Evolutionary conservation across 2,329 filamentous ascomycete genomes (phyloP).

Genomic region (Diaporthe citri): DNA sequence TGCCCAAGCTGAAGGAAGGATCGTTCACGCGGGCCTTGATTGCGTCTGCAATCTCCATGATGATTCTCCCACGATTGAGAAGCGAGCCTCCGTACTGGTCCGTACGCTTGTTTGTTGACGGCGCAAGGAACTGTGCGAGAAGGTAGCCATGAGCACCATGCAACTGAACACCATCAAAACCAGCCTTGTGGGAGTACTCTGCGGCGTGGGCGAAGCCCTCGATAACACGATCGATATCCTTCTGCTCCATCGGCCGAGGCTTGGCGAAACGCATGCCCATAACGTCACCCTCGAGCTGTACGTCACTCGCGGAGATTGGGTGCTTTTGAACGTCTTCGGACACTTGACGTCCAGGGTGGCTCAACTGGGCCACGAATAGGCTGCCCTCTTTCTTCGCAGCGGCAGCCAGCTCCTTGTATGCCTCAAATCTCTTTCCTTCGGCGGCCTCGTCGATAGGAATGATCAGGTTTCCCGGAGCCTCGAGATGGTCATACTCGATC

Average conservation of each 20-base stretch:
- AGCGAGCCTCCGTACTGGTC: constrained; percentile 57
- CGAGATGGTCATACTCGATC: constrained; percentile 71
- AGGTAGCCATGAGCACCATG: constrained; percentile 65
- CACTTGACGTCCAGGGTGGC: constrained; percentile 72
- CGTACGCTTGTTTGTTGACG: constrained; percentile 52
- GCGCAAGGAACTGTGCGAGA: constrained; percentile 55
- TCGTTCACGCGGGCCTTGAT: constrained; percentile 49
- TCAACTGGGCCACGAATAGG: constrained; percentile 72
- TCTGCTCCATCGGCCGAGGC: constrained; percentile 62
- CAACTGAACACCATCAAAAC: constrained; percentile 62
- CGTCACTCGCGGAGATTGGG: constrained; percentile 55
- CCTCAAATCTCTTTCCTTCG: constrained; percentile 71
- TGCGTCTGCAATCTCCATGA: constrained; percentile 59
- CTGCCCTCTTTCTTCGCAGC: constrained; percentile 69
- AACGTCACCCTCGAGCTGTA: constrained; percentile 52
- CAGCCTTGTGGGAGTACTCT: constrained; percentile 68
- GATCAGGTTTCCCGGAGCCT: constrained; percentile 68
- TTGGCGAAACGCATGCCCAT: constrained; percentile 65
- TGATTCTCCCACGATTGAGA: constrained; percentile 60
- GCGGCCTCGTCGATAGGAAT: constrained; percentile 65
- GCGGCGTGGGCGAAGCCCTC: constrained; percentile 69
- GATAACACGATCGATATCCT: constrained; percentile 65
- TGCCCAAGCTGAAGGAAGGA: constrained; percentile 60
- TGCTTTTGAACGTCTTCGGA: constrained; percentile 48
- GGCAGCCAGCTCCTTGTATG: constrained; percentile 68